Base-by-base conservation (phyloP, 176 grass and related monocot genomes). In the Avena insularis region DNA sequence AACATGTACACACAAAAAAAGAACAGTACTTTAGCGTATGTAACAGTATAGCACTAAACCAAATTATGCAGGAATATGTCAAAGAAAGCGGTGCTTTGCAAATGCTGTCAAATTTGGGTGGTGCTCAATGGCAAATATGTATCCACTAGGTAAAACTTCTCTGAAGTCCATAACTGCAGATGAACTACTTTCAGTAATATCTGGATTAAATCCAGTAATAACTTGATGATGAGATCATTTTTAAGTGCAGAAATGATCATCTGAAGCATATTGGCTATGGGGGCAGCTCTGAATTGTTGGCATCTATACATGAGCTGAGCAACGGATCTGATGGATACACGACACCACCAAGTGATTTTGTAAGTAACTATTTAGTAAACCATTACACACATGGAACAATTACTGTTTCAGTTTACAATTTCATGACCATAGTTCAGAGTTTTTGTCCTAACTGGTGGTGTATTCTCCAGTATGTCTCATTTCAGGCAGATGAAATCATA, bases 121-220 rank as follows among this genome's bases (percentile, higher is more conserved):
- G 91, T 93, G 63, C 55, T 89, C 54, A 78, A 85, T 60, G 91
- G 91, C 8, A 93, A 87, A 71, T 72, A 90, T 40, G 20, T 90
- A 8, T 93, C 70, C 71, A 93, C 88, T 38, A 88, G 88, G 91
- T 90, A 87, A 76, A 69, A n/a, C 77, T 80, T 71, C 46, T 81
- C 66, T 20, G 15, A 66, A 20, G 25, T 35, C 25, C 53, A 71
- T 40, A 29, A 12, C 50, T 77, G n/a, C 31, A 58, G 11, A 27
- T 90, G 69, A 55, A 9, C 35, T 78, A 55, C 4, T 68, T 49
- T 75, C 19, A n/a, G 74, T 59, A 92, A 71, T 23, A 50, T 71
- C 10, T 71, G 13, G 31, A 78, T 71, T 8, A 81, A 63, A 91
- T 64, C 6, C 81, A 50, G 11, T 27, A 74, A 88, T 60, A 8